phyloP scores from a whole-genome alignment of 2,329 filamentous ascomycete genomes.

The Aspergillus chevalieri region DNA sequence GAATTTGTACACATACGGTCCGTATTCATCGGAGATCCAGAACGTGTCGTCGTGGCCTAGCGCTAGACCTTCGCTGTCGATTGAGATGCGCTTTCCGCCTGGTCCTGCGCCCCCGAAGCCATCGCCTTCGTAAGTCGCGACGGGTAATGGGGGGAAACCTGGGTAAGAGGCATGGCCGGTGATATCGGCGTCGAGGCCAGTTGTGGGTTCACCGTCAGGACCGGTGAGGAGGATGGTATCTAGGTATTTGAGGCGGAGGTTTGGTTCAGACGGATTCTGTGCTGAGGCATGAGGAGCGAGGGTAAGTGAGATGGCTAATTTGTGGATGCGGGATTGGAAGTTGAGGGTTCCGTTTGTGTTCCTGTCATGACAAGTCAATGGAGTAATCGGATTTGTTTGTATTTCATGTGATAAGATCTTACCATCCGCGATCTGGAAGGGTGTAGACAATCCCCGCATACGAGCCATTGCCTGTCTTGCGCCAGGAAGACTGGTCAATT shows the following conservation, averaged over 20 bases:
- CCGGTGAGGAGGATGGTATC: slow-evolving; percentile 61
- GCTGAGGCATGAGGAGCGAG: slow-evolving; percentile 48
- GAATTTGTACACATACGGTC: slow-evolving; percentile 65
- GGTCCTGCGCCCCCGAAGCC: slow-evolving; percentile 59
- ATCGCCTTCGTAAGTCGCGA: slow-evolving; percentile 59
- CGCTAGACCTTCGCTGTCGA: slow-evolving; percentile 64
- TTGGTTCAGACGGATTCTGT: slow-evolving; percentile 50
- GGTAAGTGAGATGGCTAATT: slow-evolving; percentile 56
- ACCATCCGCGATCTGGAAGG: slow-evolving; percentile 64
- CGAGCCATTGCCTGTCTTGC: slow-evolving; percentile 41
- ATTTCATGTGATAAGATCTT: slow-evolving; percentile 7
- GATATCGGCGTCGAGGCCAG: slow-evolving; percentile 58
- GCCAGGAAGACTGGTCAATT: slow-evolving; percentile 57
- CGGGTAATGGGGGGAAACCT: slow-evolving; percentile 58
- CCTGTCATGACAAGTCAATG: slow-evolving; percentile 27
- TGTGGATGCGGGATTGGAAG: slow-evolving; percentile 62
- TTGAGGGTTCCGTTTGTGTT: slow-evolving; percentile 67
- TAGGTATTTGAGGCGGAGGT: slow-evolving; percentile 57
- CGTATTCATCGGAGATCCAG: slow-evolving; percentile 67
- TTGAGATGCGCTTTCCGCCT: slow-evolving; percentile 53
- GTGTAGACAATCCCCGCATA: slow-evolving; percentile 60
- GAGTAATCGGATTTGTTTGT: background rate
- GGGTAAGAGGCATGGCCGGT: slow-evolving; percentile 49
- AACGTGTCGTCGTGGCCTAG: slow-evolving; percentile 56
- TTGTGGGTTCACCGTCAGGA: slow-evolving; percentile 56